These are phyloP conservation scores for Aspergillus oerlinghausenensis DNA, from an alignment of 2,329 filamentous ascomycete species.

Conservation along the genomic window DNA sequence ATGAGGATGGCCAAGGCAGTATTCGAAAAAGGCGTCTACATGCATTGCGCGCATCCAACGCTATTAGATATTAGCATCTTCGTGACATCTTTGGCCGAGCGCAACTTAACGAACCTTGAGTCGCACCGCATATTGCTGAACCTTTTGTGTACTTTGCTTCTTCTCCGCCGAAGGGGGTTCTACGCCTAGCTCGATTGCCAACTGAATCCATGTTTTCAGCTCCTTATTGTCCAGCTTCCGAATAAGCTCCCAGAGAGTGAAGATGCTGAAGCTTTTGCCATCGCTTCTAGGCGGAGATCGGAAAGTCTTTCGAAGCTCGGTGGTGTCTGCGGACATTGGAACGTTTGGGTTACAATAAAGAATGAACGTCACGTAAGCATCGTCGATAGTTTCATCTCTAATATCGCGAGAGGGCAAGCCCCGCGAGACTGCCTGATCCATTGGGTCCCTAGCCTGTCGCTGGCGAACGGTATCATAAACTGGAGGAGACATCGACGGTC, in stretches of 20 bases:
- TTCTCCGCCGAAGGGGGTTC: conserved; percentile 77
- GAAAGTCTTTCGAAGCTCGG: conserved; percentile 70
- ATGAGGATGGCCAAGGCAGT: conserved; percentile 71
- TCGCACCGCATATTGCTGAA: conserved; percentile 89
- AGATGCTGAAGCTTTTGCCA: conserved; percentile 79
- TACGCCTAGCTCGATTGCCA: conserved; percentile 82
- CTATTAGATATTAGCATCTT: conserved; percentile 40
- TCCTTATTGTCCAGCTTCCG: conserved; percentile 73
- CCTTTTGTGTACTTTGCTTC: conserved; percentile 85
- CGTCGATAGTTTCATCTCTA: conserved; percentile 66
- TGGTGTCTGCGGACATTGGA: conserved; percentile 63
- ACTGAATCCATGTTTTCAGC: conserved; percentile 87
- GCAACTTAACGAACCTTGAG: conserved; percentile 62
- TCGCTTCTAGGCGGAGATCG: conserved; percentile 78
- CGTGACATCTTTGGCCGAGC: background rate
- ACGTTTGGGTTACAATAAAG: conserved; percentile 87
- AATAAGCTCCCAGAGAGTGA: conserved; percentile 71
- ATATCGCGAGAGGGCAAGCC: conserved; percentile 64
- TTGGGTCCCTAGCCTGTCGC: conserved; percentile 25
- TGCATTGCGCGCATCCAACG: conserved; percentile 98
- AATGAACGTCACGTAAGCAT: conserved; percentile 80
- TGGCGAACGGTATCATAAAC: conserved; percentile 29
- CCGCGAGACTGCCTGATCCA: conserved; percentile 44
- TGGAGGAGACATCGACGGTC: conserved; percentile 39
- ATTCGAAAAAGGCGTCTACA: conserved; percentile 91